These are phyloP conservation scores for Bidens hawaiensis DNA, from an alignment of 140 eudicot genomes.

Conservation along the genomic window DNA sequence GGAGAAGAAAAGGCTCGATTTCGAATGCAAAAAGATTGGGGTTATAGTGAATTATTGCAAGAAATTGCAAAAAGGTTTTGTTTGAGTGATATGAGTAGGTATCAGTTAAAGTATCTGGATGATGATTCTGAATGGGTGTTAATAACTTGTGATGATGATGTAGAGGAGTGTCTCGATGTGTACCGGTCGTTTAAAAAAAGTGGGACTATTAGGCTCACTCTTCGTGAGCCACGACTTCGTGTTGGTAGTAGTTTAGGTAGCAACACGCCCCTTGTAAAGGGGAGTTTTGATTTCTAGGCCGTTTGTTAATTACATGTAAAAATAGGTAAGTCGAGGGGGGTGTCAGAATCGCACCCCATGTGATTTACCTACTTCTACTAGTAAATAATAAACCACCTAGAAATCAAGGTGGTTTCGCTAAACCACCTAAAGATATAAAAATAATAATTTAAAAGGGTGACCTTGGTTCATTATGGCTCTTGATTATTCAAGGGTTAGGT, in stretches of 20 bases:
- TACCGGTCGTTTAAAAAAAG: slow-evolving; percentile 35
- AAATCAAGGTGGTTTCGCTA: too few species aligned
- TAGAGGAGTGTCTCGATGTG: slow-evolving; percentile 84
- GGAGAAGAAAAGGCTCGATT: slow-evolving; percentile 80
- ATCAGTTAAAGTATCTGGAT: slow-evolving; percentile 71
- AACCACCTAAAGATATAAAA: too few species aligned
- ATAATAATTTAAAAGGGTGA: too few species aligned
- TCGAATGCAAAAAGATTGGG: slow-evolving; percentile 61
- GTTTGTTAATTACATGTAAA: too few species aligned
- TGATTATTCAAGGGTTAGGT: too few species aligned
- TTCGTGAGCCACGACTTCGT: slow-evolving; percentile 40
- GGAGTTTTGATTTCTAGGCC: too few species aligned
- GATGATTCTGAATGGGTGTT: slow-evolving; percentile 95
- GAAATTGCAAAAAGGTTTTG: slow-evolving; percentile 65
- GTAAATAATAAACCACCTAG: too few species aligned
- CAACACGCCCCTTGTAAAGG: slow-evolving; percentile 35
- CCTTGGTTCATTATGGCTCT: slow-evolving; percentile 4
- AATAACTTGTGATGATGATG: slow-evolving; percentile 84
- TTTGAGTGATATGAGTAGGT: slow-evolving; percentile 44
- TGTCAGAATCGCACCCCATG: too few species aligned
- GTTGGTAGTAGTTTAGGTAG: slow-evolving; percentile 63
- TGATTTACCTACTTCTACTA: too few species aligned
- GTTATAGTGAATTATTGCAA: slow-evolving; percentile 52
- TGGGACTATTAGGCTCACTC: slow-evolving; percentile 62
- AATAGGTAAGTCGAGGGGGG: too few species aligned